phyloP scores from a whole-genome alignment of 257 asterid genomes.

The Mentha longifolia region DNA sequence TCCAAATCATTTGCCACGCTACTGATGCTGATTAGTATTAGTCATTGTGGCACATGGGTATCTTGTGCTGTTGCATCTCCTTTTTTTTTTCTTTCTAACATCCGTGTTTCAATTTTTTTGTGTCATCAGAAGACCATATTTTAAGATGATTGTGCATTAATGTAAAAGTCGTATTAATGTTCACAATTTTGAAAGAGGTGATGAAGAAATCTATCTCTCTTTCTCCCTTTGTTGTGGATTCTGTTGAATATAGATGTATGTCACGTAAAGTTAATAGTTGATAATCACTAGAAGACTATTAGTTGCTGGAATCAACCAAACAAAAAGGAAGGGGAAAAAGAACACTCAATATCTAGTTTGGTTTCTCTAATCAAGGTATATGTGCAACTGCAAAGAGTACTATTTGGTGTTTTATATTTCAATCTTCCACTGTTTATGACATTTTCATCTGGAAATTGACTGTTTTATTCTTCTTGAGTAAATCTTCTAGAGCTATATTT shows the following conservation, averaged over 20 bases:
- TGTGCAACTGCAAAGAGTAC: background rate
- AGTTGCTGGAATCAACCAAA: background rate
- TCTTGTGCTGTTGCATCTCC: background rate
- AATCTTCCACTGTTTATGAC: conserved; percentile 10
- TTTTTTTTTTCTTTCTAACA: background rate
- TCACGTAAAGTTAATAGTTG: background rate
- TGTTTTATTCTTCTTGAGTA: no score
- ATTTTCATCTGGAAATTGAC: background rate
- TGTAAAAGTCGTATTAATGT: background rate
- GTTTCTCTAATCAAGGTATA: conserved; percentile 1
- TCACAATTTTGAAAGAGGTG: background rate
- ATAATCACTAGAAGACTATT: background rate
- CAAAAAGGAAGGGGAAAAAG: no score
- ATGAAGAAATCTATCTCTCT: background rate
- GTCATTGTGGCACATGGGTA: background rate
- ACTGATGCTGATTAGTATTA: background rate
- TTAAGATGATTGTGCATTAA: background rate
- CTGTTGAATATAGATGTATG: background rate
- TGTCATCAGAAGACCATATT: background rate
- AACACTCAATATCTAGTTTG: background rate
- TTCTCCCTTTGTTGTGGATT: background rate
- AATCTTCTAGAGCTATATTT: background rate
- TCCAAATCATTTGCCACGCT: background rate
- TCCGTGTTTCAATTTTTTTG: background rate
- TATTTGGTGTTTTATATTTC: background rate